A percentile compares a stretch with the other conserved stretches of the same genome.
Conservation (phyloP, 176 grass and related monocot genomes). For the Poa pratensis region DNA sequence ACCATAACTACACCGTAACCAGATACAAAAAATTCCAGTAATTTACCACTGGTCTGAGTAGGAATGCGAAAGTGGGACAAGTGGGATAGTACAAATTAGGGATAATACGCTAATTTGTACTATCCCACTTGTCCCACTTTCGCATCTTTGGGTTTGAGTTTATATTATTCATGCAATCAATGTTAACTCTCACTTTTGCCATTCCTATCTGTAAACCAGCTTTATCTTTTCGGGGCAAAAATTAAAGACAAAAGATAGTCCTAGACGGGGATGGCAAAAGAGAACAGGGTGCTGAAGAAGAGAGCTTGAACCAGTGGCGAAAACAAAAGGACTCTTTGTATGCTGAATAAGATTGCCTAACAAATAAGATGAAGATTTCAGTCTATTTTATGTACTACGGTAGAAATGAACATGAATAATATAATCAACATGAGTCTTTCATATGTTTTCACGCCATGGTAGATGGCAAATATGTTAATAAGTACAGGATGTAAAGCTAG, state of each 20-base stretch:
- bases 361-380: conserved; percentile 23
- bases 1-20: neutral
- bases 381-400: neutral
- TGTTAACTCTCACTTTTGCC: neutral
- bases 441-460: neutral
- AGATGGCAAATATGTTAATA: conserved; percentile 25
- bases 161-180: neutral
- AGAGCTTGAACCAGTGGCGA: neutral
- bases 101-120: too few species aligned
- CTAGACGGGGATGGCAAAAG: neutral
- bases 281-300: conserved; percentile 8
- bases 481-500: neutral
- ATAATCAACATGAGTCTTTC: conserved; percentile 16
- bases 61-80: too few species aligned
- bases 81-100: too few species aligned
- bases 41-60: neutral
- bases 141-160: neutral
- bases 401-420: conserved; percentile 37
- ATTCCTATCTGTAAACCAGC: neutral
- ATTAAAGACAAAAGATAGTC: neutral
- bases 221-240: neutral
- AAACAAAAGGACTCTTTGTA: neutral
- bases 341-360: conserved; percentile 11
- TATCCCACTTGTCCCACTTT: too few species aligned
- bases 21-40: neutral